Conservation (phyloP, 1,284 basidiomycete genomes). For the Cryptococcus sp. region DNA sequence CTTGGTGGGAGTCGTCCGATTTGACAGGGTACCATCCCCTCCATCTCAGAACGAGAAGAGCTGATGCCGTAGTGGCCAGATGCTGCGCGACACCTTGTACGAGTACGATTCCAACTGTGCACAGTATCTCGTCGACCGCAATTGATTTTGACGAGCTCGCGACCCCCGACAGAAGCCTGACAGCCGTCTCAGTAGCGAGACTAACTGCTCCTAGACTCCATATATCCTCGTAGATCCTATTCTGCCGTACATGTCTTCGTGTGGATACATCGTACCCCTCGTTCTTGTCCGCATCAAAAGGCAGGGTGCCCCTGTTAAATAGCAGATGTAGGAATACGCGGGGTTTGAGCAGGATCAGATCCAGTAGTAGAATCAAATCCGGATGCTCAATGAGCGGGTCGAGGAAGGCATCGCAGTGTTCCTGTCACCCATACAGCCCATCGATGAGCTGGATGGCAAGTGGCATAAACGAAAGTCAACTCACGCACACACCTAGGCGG, state of each 20-base stretch:
- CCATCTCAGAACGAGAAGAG: slow-evolving; percentile 25
- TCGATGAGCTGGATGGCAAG: neutral
- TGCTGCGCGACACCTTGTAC: slow-evolving; percentile 43
- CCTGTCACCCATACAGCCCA: slow-evolving; percentile 48
- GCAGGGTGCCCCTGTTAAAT: slow-evolving; percentile 77
- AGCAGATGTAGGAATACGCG: slow-evolving; percentile 84
- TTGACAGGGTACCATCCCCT: slow-evolving; percentile 31
- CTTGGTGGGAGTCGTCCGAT: neutral
- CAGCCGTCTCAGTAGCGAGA: slow-evolving; percentile 31
- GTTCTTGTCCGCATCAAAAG: slow-evolving; percentile 41
- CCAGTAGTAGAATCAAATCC: slow-evolving; percentile 71
- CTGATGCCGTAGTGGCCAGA: slow-evolving; percentile 26
- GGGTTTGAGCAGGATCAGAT: slow-evolving; percentile 82
- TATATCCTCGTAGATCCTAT: slow-evolving; percentile 10
- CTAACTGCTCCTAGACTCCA: slow-evolving; percentile 21
- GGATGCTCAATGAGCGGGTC: slow-evolving; percentile 92
- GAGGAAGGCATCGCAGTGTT: slow-evolving; percentile 68
- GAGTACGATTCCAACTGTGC: slow-evolving; percentile 7
- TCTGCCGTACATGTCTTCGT: neutral
- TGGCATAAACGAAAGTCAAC: slow-evolving; percentile 7
- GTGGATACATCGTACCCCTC: neutral
- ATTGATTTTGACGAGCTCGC: neutral
- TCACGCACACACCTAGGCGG: slow-evolving; percentile 75
- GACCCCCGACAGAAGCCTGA: slow-evolving; percentile 13
- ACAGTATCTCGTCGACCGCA: neutral